phyloP scores from a whole-genome alignment of 2,329 filamentous ascomycete species.

The Elsinoe fawcettii region DNA sequence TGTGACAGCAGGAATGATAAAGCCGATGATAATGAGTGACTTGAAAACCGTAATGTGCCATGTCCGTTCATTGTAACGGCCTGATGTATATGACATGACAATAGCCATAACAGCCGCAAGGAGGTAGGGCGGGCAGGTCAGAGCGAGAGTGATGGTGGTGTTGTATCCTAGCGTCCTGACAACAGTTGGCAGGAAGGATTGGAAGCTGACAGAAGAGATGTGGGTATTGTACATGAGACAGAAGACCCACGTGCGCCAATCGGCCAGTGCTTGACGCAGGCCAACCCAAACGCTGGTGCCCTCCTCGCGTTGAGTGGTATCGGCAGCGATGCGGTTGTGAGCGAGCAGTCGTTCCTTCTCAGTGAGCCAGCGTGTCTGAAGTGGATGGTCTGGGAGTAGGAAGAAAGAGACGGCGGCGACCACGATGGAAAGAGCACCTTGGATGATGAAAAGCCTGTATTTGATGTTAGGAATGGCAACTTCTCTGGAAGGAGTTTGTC shows the following conservation, averaged over 20 bases:
- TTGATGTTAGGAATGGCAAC: no score
- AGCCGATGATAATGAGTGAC: slow-evolving; percentile 19
- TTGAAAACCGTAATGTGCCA: slow-evolving; percentile 31
- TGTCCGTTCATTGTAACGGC: slow-evolving; percentile 28
- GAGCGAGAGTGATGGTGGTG: slow-evolving; percentile 29
- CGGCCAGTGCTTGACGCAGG: background rate
- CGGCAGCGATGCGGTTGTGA: slow-evolving; percentile 15
- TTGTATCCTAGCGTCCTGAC: slow-evolving; percentile 33
- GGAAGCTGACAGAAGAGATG: slow-evolving; percentile 18
- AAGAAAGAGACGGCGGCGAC: slow-evolving; percentile 7
- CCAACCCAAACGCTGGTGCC: slow-evolving; percentile 17
- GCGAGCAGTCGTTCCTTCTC: slow-evolving; percentile 19
- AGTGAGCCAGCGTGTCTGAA: slow-evolving; percentile 23
- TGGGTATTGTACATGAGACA: slow-evolving; percentile 17
- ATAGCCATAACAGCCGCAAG: slow-evolving; percentile 22
- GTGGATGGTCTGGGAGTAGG: slow-evolving; percentile 54
- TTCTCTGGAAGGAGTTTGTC: no score
- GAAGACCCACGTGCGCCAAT: slow-evolving; percentile 1
- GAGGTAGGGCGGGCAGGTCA: slow-evolving; percentile 31
- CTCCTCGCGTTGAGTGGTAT: slow-evolving; percentile 18
- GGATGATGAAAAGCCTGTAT: slow-evolving; percentile 32
- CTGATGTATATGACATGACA: slow-evolving; percentile 16
- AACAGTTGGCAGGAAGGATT: slow-evolving; percentile 30
- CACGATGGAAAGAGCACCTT: slow-evolving; percentile 30
- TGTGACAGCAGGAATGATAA: slow-evolving; percentile 18